A percentile compares a stretch with the other conserved stretches of the same genome.
phyloP scores from a whole-genome alignment of 2,329 filamentous ascomycete species.

The Sphaerulina vaccinii region DNA sequence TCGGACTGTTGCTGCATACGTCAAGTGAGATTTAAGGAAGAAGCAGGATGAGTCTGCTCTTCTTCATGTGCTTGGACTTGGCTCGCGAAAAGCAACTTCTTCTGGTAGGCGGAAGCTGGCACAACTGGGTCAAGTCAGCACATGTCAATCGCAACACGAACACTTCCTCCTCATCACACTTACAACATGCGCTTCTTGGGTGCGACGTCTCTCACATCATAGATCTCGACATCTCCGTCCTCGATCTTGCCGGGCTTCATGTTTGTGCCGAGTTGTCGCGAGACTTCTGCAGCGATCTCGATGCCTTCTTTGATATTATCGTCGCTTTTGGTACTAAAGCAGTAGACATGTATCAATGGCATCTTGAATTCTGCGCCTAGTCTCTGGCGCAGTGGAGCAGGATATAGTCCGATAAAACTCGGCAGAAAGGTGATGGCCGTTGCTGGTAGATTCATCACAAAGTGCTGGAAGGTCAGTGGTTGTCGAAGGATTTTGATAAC shows the following conservation, averaged over 20 bases:
- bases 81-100: conserved; percentile 62
- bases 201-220: conserved; percentile 78
- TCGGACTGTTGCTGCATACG: too few species aligned
- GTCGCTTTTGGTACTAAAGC: conserved; percentile 81
- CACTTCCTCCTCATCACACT: not conserved
- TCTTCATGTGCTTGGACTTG: not conserved
- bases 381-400: conserved; percentile 32
- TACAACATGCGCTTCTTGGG: conserved; percentile 91
- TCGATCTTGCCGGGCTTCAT: conserved; percentile 54
- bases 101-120: conserved; percentile 82
- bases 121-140: conserved; percentile 49
- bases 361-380: conserved; percentile 47
- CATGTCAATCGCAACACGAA: not conserved
- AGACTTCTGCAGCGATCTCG: conserved; percentile 67
- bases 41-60: too few species aligned
- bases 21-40: too few species aligned
- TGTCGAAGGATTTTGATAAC: conserved; percentile 48
- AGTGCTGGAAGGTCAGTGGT: conserved; percentile 81
- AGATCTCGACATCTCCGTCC: conserved; percentile 57
- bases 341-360: conserved; percentile 90
- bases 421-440: conserved; percentile 81
- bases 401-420: conserved; percentile 75
- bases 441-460: conserved; percentile 96
- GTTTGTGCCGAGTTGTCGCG: conserved; percentile 57
- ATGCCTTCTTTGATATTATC: conserved; percentile 62